phyloP scores from a whole-genome alignment of 2,329 filamentous ascomycete genomes.

The Cladosporium oxysporum region DNA sequence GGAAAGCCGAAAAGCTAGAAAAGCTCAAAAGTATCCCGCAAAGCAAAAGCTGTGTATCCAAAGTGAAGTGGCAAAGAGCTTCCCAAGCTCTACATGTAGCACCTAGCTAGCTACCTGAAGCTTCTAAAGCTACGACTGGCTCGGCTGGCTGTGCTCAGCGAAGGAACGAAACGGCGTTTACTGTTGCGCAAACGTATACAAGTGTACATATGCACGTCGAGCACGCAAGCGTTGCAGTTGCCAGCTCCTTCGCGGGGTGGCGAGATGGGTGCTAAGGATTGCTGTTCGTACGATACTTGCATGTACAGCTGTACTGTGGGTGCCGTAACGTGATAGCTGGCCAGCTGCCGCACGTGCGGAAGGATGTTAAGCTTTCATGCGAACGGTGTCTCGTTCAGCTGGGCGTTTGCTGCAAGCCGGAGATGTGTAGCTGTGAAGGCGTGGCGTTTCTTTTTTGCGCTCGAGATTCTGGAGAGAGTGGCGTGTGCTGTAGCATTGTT shows the following conservation, averaged over 20 bases:
- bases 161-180: neutral
- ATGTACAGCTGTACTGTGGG: neutral
- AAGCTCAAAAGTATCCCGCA: neutral
- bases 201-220: neutral
- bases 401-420: neutral
- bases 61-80: neutral
- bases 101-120: neutral
- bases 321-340: neutral
- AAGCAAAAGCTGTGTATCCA: neutral
- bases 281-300: neutral
- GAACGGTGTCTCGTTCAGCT: neutral
- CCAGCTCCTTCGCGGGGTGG: neutral
- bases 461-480: neutral
- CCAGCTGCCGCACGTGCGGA: neutral
- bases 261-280: neutral
- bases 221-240: neutral
- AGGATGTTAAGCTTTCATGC: neutral
- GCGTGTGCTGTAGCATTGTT: too few species aligned
- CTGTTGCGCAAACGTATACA: neutral
- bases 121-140: too few species aligned
- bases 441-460: neutral
- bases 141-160: neutral
- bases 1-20: neutral
- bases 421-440: neutral
- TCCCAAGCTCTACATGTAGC: neutral